phyloP scores from a whole-genome alignment of 164 flowering plant species.

The Vitis labrusca region DNA sequence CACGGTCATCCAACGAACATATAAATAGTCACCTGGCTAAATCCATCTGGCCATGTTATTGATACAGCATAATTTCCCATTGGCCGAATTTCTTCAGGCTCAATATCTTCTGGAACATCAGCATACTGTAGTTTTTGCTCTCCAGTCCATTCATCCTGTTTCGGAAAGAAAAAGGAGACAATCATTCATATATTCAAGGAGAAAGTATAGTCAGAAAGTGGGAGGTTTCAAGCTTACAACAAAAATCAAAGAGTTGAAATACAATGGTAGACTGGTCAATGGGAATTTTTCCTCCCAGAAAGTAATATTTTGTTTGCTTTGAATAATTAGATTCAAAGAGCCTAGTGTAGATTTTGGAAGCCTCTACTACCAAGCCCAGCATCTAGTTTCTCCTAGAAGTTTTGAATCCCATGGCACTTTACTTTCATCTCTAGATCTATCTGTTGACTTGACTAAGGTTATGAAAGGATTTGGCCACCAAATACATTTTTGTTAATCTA shows the following conservation, averaged over 20 bases:
- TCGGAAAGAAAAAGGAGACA: not conserved
- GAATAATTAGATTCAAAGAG: constrained; percentile 3
- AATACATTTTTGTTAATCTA: not conserved
- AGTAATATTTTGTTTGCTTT: constrained; percentile 9
- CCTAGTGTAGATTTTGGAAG: not conserved
- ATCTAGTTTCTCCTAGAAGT: not conserved
- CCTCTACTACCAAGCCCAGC: not conserved
- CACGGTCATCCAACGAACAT: not conserved
- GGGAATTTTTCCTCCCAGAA: constrained; percentile 7
- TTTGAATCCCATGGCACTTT: not conserved
- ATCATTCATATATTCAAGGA: not conserved
- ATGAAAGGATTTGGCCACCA: not conserved
- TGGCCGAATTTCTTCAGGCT: constrained; percentile 94
- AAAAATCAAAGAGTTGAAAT: not conserved
- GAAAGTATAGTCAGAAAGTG: not conserved
- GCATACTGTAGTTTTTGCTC: constrained; percentile 80
- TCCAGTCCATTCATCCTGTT: constrained; percentile 98
- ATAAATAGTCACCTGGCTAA: constrained; percentile 69
- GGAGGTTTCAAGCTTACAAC: not conserved
- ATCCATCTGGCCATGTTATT: constrained; percentile 98
- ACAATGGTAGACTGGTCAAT: not conserved
- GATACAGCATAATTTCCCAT: constrained; percentile 99
- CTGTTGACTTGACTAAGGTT: not conserved
- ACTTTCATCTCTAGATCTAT: not conserved
- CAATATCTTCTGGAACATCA: constrained; percentile 88